A percentile compares a stretch with the other conserved stretches of the same genome.
phyloP scores from a whole-genome alignment of 2,329 filamentous ascomycete species.

The Coniochaeta sp. region DNA sequence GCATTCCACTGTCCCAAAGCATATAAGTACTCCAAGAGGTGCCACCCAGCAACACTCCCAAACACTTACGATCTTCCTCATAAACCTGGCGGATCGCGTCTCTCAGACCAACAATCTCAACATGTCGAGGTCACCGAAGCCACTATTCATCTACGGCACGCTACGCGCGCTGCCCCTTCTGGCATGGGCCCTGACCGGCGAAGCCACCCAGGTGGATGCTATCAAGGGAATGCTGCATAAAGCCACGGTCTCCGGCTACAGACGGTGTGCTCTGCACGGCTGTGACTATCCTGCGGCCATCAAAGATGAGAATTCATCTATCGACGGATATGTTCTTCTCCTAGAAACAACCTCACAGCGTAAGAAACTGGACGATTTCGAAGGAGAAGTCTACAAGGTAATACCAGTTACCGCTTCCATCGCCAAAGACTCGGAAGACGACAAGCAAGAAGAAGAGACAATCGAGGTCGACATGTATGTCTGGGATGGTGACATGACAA shows the following conservation, averaged over 20 bases:
- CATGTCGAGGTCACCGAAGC: not conserved
- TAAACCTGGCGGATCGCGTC: no score
- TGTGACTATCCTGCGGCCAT: conserved; percentile 19
- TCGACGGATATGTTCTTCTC: conserved; percentile 17
- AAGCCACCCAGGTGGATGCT: conserved; percentile 12
- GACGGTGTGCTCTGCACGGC: conserved; percentile 10
- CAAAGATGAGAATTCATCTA: conserved; percentile 7
- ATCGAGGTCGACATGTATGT: conserved; percentile 23
- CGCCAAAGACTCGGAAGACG: not conserved
- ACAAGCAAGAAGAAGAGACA: conserved; percentile 6
- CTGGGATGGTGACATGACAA: conserved; percentile 14
- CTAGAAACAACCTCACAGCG: conserved; percentile 16
- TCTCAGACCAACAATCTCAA: not conserved
- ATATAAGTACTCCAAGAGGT: no score
- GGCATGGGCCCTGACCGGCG: conserved; percentile 20
- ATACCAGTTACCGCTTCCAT: conserved; percentile 7
- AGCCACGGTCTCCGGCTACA: conserved; percentile 13
- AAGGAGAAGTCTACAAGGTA: conserved; percentile 16
- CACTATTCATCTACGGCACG: conserved; percentile 22
- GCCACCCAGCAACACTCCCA: no score
- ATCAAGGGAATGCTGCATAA: conserved; percentile 6
- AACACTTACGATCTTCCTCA: no score
- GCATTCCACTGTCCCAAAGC: no score
- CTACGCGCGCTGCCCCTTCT: conserved; percentile 19
- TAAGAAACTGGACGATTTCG: conserved; percentile 24